Evolutionary conservation across 2,329 filamentous ascomycete species (phyloP).

Genomic region (Arthroderma sp.): DNA sequence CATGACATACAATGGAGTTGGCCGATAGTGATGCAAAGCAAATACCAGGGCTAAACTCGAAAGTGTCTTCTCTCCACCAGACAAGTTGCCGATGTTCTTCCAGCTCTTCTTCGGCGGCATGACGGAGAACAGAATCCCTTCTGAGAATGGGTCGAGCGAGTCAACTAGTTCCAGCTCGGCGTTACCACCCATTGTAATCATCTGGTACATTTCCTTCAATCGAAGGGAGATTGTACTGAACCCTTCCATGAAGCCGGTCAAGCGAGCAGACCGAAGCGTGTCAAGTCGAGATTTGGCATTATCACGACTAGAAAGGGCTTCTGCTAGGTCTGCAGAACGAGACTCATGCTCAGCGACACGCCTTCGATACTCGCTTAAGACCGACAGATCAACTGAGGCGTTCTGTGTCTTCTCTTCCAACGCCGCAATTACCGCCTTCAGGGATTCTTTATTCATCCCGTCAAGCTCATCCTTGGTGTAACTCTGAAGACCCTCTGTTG

Average conservation of each 20-base stretch:
- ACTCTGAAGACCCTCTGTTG: slow-evolving; percentile 46
- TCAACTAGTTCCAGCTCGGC: slow-evolving; percentile 95
- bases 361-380: slow-evolving; percentile 77
- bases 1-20: slow-evolving; percentile 97
- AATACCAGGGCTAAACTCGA: slow-evolving; percentile 92
- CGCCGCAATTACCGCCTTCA: slow-evolving; percentile 52
- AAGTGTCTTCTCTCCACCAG: slow-evolving; percentile 92
- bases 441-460: slow-evolving; percentile 48
- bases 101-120: slow-evolving; percentile 99
- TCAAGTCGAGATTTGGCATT: slow-evolving; percentile 83
- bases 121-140: slow-evolving; percentile 92
- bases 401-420: slow-evolving; percentile 69
- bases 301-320: slow-evolving; percentile 66
- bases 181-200: slow-evolving; percentile 99
- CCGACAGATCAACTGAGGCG: slow-evolving; percentile 73
- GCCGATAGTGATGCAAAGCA: slow-evolving; percentile 94
- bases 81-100: slow-evolving; percentile 97
- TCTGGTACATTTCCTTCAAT: slow-evolving; percentile 99
- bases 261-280: slow-evolving; percentile 73
- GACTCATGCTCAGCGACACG: slow-evolving; percentile 70
- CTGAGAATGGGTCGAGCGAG: slow-evolving; percentile 87
- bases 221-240: slow-evolving; percentile 88
- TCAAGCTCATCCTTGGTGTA: slow-evolving; percentile 61
- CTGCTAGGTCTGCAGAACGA: slow-evolving; percentile 70
- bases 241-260: slow-evolving; percentile 97